A percentile compares a stretch with the other conserved stretches of the same genome.
These are phyloP conservation scores for Starmerella stellata DNA, from an alignment of 805 yeast genomes.

Conservation along the genomic window DNA sequence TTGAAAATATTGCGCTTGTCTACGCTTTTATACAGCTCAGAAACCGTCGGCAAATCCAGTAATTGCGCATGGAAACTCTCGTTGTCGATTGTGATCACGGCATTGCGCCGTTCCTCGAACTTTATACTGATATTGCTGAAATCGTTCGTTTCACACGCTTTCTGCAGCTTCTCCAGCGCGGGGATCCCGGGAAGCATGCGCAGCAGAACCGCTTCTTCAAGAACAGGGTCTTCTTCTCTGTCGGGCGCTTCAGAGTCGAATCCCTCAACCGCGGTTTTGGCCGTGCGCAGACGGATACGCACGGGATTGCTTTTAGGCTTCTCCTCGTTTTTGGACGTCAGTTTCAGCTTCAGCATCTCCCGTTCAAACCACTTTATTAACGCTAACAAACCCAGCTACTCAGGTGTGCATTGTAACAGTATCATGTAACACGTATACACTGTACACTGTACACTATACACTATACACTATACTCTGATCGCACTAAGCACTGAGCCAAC, in stretches of 20 bases:
- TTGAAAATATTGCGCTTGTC: constrained; percentile 80
- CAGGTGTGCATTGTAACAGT: background rate
- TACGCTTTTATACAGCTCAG: constrained; percentile 73
- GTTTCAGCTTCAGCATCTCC: constrained; percentile 19
- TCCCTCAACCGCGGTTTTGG: constrained; percentile 77
- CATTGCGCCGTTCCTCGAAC: constrained; percentile 69
- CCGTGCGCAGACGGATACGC: constrained; percentile 37
- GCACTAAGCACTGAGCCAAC: no score
- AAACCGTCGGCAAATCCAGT: constrained; percentile 73
- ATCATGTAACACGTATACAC: constrained; percentile 15
- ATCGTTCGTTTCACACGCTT: constrained; percentile 52
- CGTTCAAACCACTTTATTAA: background rate
- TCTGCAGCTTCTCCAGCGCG: constrained; percentile 52
- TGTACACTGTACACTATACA: no score
- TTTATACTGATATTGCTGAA: constrained; percentile 51
- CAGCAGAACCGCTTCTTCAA: constrained; percentile 70
- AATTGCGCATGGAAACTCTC: constrained; percentile 63
- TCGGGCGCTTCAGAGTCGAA: constrained; percentile 96
- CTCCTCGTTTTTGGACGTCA: constrained; percentile 11
- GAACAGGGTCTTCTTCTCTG: constrained; percentile 78
- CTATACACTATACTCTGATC: no score
- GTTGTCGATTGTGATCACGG: constrained; percentile 54
- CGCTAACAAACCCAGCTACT: background rate
- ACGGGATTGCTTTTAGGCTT: constrained; percentile 20
- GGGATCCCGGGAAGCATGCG: constrained; percentile 44